Conservation (phyloP, 441 rosid genomes). For the Pelargonium cotyledonis region DNA sequence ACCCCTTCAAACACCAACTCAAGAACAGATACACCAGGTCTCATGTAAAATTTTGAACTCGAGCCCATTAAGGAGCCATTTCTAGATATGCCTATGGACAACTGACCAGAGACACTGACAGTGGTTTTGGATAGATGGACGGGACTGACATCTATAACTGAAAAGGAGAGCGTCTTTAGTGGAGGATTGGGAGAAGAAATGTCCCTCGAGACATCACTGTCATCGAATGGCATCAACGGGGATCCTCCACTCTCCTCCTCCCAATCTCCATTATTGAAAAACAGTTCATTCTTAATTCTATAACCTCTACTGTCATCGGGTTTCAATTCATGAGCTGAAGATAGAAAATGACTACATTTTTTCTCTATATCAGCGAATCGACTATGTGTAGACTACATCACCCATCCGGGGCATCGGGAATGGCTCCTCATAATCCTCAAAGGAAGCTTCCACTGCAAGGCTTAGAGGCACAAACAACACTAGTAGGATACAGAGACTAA, state of each 20-base stretch:
- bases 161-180: slow-evolving; percentile 14
- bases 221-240: slow-evolving; percentile 20
- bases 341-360: slow-evolving; percentile 17
- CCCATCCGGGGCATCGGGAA: not conserved
- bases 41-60: not conserved
- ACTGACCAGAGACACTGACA: slow-evolving; percentile 6
- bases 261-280: slow-evolving; percentile 19
- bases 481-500: not conserved
- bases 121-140: slow-evolving; percentile 6
- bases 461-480: slow-evolving; percentile 1
- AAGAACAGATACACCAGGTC: slow-evolving; percentile 16
- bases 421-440: not conserved
- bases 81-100: slow-evolving; percentile 17
- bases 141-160: slow-evolving; percentile 6
- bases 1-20: slow-evolving; percentile 21
- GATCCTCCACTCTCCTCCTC: slow-evolving; percentile 7
- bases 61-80: slow-evolving; percentile 7
- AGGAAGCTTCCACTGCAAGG: not conserved
- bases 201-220: not conserved
- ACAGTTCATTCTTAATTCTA: slow-evolving; percentile 12
- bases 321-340: slow-evolving; percentile 19
- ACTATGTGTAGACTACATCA: slow-evolving; percentile 12
- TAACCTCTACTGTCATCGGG: not conserved
- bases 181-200: not conserved
- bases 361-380: slow-evolving; percentile 15